Evolutionary conservation across 305 asterid genomes (phyloP).

Genomic region (Ilex paraguariensis): DNA sequence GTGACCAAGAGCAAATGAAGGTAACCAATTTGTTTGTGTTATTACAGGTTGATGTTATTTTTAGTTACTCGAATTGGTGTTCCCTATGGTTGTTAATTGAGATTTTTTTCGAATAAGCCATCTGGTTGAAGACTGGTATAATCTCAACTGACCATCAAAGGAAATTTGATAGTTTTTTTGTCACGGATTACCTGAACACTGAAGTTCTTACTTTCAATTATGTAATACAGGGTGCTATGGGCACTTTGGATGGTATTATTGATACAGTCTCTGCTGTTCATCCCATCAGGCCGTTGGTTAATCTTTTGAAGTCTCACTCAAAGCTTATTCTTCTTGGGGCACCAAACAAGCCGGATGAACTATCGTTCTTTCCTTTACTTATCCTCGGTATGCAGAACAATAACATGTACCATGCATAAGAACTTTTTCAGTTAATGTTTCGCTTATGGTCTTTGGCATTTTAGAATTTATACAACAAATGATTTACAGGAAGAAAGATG

Average conservation of each 20-base stretch:
- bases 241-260: slow-evolving; percentile 51
- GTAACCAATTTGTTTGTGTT: slow-evolving; percentile 15
- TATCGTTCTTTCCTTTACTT: slow-evolving; percentile 26
- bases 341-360: slow-evolving; percentile 23
- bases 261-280: slow-evolving; percentile 57
- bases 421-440: too few species aligned
- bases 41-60: too few species aligned
- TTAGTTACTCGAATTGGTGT: too few species aligned
- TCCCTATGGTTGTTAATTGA: background rate
- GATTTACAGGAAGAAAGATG: too few species aligned
- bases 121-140: too few species aligned
- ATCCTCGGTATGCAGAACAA: slow-evolving; percentile 7
- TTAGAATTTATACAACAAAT: too few species aligned
- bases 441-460: too few species aligned
- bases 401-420: background rate
- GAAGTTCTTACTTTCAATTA: too few species aligned
- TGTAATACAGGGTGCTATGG: slow-evolving; percentile 29
- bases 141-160: too few species aligned
- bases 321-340: slow-evolving; percentile 47
- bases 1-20: slow-evolving; percentile 41
- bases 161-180: too few species aligned
- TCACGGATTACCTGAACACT: too few species aligned
- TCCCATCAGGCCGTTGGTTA: slow-evolving; percentile 36
- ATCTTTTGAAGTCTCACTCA: slow-evolving; percentile 40
- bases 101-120: background rate